Evolutionary conservation across 1,284 basidiomycete genomes (phyloP).

Genomic region (Rhodotorula mucilaginosa): DNA sequence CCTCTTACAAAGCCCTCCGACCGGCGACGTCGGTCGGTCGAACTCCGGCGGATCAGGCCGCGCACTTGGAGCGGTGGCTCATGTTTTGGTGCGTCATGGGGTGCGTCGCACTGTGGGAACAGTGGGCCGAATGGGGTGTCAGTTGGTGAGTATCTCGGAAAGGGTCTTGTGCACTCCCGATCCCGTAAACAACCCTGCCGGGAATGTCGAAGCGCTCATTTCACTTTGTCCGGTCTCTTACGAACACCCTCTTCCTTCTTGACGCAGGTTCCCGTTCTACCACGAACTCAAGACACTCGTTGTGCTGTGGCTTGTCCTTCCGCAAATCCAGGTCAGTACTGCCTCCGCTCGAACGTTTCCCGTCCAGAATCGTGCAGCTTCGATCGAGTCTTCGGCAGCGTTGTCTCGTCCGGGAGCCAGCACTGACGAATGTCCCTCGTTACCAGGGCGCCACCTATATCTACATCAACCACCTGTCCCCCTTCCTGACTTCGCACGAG

Average conservation of each 20-base stretch:
- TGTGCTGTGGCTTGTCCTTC: constrained; percentile 83
- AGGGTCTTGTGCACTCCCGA: no score
- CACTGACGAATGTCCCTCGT: no score
- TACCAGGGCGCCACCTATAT: constrained; percentile 69
- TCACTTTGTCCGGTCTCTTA: no score
- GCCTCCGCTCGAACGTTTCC: not conserved
- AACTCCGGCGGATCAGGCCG: constrained; percentile 51
- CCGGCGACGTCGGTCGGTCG: not conserved
- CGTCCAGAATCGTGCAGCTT: not conserved
- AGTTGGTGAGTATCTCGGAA: constrained; percentile 61
- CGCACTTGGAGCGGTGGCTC: constrained; percentile 72
- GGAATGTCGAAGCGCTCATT: no score
- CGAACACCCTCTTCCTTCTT: no score
- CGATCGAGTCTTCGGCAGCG: not conserved
- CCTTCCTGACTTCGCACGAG: constrained; percentile 74
- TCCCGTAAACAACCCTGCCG: no score
- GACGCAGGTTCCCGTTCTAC: constrained; percentile 78
- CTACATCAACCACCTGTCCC: constrained; percentile 70
- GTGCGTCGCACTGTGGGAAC: constrained; percentile 68
- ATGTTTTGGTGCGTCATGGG: constrained; percentile 88
- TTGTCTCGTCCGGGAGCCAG: not conserved
- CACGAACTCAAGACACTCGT: constrained; percentile 77
- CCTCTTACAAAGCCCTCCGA: constrained; percentile 73
- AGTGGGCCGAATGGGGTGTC: constrained; percentile 75
- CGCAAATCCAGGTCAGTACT: constrained; percentile 62